phyloP scores from a whole-genome alignment of 129 eudicot species.

The Dittrichia graveolens region DNA sequence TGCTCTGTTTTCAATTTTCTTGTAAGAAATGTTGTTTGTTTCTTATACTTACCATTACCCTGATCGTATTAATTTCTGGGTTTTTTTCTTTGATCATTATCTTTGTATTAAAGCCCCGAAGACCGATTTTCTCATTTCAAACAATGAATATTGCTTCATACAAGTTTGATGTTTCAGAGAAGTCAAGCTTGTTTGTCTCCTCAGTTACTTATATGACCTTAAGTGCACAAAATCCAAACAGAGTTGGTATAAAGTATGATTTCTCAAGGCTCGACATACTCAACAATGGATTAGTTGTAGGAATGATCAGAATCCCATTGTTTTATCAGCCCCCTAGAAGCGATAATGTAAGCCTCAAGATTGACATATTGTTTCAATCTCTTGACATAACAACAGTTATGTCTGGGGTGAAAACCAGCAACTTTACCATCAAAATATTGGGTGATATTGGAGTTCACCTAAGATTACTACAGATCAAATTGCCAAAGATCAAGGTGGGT shows the following conservation, averaged over 20 bases:
- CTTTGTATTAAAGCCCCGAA: constrained; percentile 55
- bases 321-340: constrained; percentile 69
- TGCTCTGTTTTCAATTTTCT: constrained; percentile 28
- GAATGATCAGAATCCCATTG: constrained; percentile 50
- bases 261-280: constrained; percentile 41
- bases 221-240: constrained; percentile 62
- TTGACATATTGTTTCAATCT: constrained; percentile 34
- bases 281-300: constrained; percentile 46
- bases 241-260: constrained; percentile 44
- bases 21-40: constrained; percentile 44
- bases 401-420: constrained; percentile 28
- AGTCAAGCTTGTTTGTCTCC: constrained; percentile 39
- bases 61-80: constrained; percentile 23
- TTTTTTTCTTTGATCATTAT: constrained; percentile 27
- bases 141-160: constrained; percentile 44
- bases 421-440: constrained; percentile 38
- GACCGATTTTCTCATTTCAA: constrained; percentile 47
- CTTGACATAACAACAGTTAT: constrained; percentile 48
- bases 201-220: constrained; percentile 47
- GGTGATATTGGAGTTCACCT: constrained; percentile 55
- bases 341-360: constrained; percentile 47
- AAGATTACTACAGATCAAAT: constrained; percentile 33
- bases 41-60: constrained; percentile 27
- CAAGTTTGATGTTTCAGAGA: constrained; percentile 37
- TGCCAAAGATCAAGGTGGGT: constrained; percentile 63